Conservation (phyloP, 768 basidiomycete species). For the Tulasnella calospora region DNA sequence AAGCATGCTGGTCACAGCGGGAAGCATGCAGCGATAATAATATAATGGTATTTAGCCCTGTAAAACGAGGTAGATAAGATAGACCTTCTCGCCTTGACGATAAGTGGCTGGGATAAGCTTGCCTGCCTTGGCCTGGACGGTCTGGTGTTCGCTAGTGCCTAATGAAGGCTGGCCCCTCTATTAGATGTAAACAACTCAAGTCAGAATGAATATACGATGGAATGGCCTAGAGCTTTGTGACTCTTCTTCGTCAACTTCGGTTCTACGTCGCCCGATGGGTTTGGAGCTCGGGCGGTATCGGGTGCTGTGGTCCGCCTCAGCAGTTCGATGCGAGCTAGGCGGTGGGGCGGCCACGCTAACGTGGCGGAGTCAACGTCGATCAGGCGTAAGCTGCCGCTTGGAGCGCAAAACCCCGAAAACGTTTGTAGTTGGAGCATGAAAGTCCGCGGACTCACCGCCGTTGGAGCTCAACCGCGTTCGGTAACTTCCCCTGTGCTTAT, state of each 20-base stretch:
- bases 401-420: neutral
- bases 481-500: neutral
- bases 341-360: constrained; percentile 3
- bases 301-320: neutral
- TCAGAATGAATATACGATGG: neutral
- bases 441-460: constrained; percentile 8
- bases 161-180: neutral
- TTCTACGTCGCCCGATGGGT: constrained; percentile 2
- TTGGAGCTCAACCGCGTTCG: constrained; percentile 9
- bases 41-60: neutral
- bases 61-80: neutral
- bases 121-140: neutral
- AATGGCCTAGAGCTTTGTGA: neutral
- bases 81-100: neutral
- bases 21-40: neutral
- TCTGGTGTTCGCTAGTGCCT: neutral
- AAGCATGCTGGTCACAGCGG: neutral
- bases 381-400: neutral
- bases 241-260: neutral
- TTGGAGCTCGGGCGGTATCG: constrained; percentile 7
- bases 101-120: neutral
- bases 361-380: neutral
- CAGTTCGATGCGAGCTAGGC: neutral
- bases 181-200: neutral
- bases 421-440: neutral